A percentile compares a stretch with the other conserved stretches of the same genome.
Conservation (phyloP, 345 rosid genomes). For the Luvunga scandens region DNA sequence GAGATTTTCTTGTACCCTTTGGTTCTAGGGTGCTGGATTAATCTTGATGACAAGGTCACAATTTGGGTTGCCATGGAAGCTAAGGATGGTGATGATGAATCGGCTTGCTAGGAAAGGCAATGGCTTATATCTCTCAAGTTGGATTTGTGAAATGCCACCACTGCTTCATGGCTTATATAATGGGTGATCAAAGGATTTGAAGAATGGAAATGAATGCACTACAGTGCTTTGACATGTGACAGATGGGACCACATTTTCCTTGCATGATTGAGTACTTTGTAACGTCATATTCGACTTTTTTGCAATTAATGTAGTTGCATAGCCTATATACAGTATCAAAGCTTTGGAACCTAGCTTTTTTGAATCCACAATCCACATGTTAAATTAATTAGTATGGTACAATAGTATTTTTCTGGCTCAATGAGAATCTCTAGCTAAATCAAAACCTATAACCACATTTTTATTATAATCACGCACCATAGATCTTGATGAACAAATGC, state of each 20-base stretch:
- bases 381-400: no score
- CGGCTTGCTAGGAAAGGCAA: no score
- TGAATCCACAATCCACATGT: not conserved
- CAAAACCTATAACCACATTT: no score
- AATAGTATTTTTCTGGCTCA: no score
- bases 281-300: not conserved
- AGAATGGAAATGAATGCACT: not conserved
- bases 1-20: not conserved
- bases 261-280: not conserved
- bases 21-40: not conserved
- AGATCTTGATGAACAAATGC: no score
- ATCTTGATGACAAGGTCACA: not conserved
- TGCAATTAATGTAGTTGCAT: not conserved
- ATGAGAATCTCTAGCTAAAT: not conserved
- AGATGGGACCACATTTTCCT: conserved; percentile 4
- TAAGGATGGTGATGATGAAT: no score
- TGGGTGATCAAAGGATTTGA: not conserved
- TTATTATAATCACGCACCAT: no score
- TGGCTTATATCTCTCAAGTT: no score
- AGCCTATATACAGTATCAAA: no score
- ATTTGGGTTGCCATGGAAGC: conserved; percentile 15
- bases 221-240: conserved; percentile 7
- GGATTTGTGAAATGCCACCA: not conserved
- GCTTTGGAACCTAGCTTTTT: no score
- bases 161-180: not conserved